phyloP scores from a whole-genome alignment of 2,329 filamentous ascomycete genomes.

The Diaporthe eres region DNA sequence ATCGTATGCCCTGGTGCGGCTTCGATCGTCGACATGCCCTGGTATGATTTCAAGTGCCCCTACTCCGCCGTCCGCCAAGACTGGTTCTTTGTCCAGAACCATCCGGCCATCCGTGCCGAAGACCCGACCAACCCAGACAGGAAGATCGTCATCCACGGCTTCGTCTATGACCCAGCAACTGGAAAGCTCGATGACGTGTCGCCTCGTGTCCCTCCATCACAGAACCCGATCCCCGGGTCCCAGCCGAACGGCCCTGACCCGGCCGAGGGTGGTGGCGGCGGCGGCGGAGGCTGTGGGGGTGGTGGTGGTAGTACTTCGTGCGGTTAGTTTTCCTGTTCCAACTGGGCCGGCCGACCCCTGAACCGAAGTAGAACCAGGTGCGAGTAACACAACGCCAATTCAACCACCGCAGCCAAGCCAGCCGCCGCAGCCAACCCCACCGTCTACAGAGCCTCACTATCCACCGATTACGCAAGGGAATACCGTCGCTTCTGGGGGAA shows the following conservation, averaged over 20 bases:
- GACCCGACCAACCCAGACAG: not conserved
- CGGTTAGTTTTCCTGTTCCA: not conserved
- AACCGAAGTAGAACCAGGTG: conserved; percentile 1
- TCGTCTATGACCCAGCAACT: not conserved
- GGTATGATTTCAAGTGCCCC: not conserved
- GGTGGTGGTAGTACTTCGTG: not conserved
- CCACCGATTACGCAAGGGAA: too few species aligned
- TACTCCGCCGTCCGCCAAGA: not conserved
- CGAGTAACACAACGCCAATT: not conserved
- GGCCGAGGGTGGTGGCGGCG: not conserved
- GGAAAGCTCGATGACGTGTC: not conserved
- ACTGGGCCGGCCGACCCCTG: not conserved
- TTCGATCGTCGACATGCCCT: conserved; percentile 13
- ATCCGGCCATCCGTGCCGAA: conserved; percentile 7
- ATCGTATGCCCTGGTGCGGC: not conserved
- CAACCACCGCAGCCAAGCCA: not conserved
- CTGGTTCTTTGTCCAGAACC: conserved; percentile 30
- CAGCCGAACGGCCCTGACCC: conserved; percentile 16
- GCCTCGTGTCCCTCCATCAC: not conserved
- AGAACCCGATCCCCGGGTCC: not conserved
- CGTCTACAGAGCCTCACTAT: too few species aligned
- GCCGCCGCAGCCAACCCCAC: not conserved
- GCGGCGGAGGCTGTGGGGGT: not conserved
- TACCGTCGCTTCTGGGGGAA: not conserved
- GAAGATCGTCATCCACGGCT: not conserved